Percentiles rank a stretch among this genome's conserved stretches.
These are phyloP conservation scores for Bassia scoparia DNA, from an alignment of 148 eudicot species.

Conservation along the genomic window DNA sequence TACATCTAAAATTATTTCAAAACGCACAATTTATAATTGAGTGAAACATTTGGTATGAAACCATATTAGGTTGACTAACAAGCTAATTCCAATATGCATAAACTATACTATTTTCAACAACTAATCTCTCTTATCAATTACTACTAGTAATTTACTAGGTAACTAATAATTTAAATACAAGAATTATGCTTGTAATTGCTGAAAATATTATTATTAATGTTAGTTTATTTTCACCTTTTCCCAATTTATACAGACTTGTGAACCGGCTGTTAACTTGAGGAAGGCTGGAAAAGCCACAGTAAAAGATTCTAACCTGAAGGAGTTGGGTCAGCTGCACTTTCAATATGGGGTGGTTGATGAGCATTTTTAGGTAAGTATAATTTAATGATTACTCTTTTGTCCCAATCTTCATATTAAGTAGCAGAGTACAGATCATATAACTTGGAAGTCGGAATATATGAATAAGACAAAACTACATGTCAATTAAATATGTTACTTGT, in stretches of 20 bases:
- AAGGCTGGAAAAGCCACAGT: conserved; percentile 63
- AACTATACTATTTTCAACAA: not conserved
- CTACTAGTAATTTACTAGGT: not conserved
- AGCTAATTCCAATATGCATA: too few relatives aligned
- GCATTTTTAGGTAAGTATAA: conserved; percentile 62
- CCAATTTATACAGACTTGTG: conserved; percentile 58
- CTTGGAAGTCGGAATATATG: not conserved
- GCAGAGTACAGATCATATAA: too few relatives aligned
- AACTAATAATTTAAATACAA: too few relatives aligned
- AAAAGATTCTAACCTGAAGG: conserved; percentile 52
- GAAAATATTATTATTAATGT: too few relatives aligned
- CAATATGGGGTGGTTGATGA: conserved; percentile 73
- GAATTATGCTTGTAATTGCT: not conserved
- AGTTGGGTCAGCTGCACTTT: conserved; percentile 54
- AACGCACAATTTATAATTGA: too few relatives aligned
- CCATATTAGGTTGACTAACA: too few relatives aligned
- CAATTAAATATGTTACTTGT: too few relatives aligned
- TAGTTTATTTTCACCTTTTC: not conserved
- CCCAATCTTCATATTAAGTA: too few relatives aligned
- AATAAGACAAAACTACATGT: too few relatives aligned
- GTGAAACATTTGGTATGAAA: too few relatives aligned
- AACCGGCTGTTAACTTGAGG: conserved; percentile 68
- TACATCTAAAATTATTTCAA: too few relatives aligned
- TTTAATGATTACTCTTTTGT: not conserved
- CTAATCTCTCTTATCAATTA: too few relatives aligned